These are phyloP conservation scores for Prunus mira DNA, from an alignment of 306 rosid genomes.

Conservation along the genomic window DNA sequence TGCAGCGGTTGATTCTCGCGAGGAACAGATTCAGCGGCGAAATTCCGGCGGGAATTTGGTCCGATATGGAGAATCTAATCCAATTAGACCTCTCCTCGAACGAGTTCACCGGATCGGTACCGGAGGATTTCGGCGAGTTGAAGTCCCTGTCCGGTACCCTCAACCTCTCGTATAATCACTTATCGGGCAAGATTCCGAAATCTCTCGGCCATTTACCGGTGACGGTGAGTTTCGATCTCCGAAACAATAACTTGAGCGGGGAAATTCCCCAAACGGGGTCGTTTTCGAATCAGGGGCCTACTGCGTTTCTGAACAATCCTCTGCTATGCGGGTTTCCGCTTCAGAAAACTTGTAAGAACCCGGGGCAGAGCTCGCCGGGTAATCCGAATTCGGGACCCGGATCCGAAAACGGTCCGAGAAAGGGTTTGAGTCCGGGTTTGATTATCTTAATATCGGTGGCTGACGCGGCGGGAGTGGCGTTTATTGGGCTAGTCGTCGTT, in stretches of 20 bases:
- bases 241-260: slow-evolving; percentile 70
- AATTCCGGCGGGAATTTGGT: slow-evolving; percentile 66
- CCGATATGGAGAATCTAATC: slow-evolving; percentile 40
- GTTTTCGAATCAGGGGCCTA: slow-evolving; percentile 88
- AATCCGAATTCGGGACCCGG: slow-evolving; percentile 33
- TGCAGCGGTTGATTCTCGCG: slow-evolving; percentile 71
- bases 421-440: slow-evolving; percentile 68
- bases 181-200: slow-evolving; percentile 66
- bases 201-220: slow-evolving; percentile 75
- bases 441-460: slow-evolving; percentile 76
- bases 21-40: slow-evolving; percentile 59
- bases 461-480: slow-evolving; percentile 77
- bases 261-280: slow-evolving; percentile 95
- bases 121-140: slow-evolving; percentile 54
- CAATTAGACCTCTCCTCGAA: slow-evolving; percentile 81
- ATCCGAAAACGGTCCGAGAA: slow-evolving; percentile 11
- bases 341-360: slow-evolving; percentile 55
- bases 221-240: slow-evolving; percentile 74
- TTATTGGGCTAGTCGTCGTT: slow-evolving; percentile 63
- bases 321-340: slow-evolving; percentile 82
- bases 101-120: slow-evolving; percentile 58
- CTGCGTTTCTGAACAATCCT: slow-evolving; percentile 82
- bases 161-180: slow-evolving; percentile 80
- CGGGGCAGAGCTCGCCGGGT: slow-evolving; percentile 37
- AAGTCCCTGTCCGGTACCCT: slow-evolving; percentile 76